phyloP scores from a whole-genome alignment of 169 alveolate species.

The Eimeria praecox region DNA sequence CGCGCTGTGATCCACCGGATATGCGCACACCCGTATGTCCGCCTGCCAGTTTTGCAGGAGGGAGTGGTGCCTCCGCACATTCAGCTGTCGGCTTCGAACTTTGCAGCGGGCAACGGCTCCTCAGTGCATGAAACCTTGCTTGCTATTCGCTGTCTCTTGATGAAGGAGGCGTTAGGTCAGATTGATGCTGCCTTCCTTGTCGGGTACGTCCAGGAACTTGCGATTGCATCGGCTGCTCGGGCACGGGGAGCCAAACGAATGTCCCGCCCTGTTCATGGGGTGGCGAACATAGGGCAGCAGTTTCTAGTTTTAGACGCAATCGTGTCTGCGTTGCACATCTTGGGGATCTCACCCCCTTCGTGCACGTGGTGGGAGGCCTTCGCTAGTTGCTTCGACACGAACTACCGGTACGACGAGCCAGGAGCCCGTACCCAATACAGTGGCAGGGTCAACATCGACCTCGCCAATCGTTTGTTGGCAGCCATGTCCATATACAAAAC shows the following conservation, averaged over 20 bases:
- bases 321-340: neutral
- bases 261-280: neutral
- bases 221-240: neutral
- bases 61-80: neutral
- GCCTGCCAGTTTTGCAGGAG: neutral
- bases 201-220: neutral
- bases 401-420: neutral
- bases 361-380: neutral
- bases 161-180: neutral
- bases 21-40: neutral
- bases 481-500: neutral
- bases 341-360: neutral
- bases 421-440: neutral
- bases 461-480: neutral
- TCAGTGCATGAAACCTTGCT: neutral
- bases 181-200: neutral
- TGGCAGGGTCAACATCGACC: neutral
- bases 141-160: neutral
- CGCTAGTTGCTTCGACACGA: neutral
- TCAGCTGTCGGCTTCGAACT: neutral
- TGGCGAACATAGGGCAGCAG: neutral
- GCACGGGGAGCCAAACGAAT: neutral
- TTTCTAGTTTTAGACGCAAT: neutral
- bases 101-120: neutral
- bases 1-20: neutral